These are phyloP conservation scores for Penicillium antarcticum DNA, from an alignment of 495 filamentous ascomycete species.

Conservation along the genomic window DNA sequence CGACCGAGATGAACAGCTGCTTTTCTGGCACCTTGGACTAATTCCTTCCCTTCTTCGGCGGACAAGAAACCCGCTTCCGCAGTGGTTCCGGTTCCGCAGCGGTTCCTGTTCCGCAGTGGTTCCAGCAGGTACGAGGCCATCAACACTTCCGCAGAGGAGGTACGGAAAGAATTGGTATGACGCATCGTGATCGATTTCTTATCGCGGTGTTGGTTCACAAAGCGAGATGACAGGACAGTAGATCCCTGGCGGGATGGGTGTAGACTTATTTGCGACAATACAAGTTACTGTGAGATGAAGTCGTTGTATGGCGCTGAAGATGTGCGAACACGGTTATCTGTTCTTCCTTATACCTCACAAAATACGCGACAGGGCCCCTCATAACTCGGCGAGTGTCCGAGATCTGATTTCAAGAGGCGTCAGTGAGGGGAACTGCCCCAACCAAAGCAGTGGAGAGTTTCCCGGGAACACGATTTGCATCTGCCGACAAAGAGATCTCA, in stretches of 20 bases:
- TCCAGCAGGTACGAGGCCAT: slow-evolving; percentile 54
- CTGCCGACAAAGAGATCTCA: background rate
- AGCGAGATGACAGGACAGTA: slow-evolving; percentile 40
- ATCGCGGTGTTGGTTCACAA: slow-evolving; percentile 27
- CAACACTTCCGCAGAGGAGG: slow-evolving; percentile 32
- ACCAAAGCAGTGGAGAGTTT: too few species aligned
- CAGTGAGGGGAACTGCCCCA: too few species aligned
- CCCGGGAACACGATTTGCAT: slow-evolving; percentile 4
- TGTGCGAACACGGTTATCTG: background rate
- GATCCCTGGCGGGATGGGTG: slow-evolving; percentile 32
- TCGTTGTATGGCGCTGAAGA: background rate
- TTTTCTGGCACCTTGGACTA: slow-evolving; percentile 46
- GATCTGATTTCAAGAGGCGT: too few species aligned
- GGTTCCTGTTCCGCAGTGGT: slow-evolving; percentile 62
- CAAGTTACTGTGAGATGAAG: slow-evolving; percentile 18
- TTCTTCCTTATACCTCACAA: background rate
- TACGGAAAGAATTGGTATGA: slow-evolving; percentile 33
- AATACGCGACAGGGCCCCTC: background rate
- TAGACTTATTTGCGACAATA: slow-evolving; percentile 16
- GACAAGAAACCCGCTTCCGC: slow-evolving; percentile 58
- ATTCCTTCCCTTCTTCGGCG: slow-evolving; percentile 45
- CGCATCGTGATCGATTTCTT: slow-evolving; percentile 40
- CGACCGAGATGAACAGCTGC: slow-evolving; percentile 58
- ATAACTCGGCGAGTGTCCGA: slow-evolving; percentile 15
- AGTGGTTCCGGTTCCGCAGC: slow-evolving; percentile 60